Percentiles rank a stretch among this genome's conserved stretches.
phyloP scores from a whole-genome alignment of 768 basidiomycete genomes.

The Rhodotorula diobovata region DNA sequence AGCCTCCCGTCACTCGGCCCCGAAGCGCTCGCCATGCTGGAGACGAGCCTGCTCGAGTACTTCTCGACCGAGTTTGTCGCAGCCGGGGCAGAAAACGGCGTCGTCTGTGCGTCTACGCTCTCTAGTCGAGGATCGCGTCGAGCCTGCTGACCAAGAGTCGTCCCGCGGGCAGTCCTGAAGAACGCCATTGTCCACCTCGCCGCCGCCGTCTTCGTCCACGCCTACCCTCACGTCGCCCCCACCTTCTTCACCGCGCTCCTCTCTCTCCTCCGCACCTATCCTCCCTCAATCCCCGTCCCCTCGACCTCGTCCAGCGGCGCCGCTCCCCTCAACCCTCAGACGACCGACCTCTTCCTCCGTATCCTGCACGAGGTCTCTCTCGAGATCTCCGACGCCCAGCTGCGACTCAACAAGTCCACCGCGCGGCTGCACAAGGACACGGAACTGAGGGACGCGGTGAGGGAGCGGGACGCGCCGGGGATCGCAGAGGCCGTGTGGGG shows the following conservation, averaged over 20 bases:
- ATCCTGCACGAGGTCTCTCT: constrained; percentile 90
- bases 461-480: constrained; percentile 73
- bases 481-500: constrained; percentile 84
- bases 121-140: neutral
- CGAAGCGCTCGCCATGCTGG: constrained; percentile 32
- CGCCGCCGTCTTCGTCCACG: constrained; percentile 79
- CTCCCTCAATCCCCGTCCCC: constrained; percentile 43
- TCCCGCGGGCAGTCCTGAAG: constrained; percentile 20
- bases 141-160: neutral
- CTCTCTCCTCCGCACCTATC: constrained; percentile 61
- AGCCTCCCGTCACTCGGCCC: constrained; percentile 30
- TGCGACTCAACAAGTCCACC: constrained; percentile 73
- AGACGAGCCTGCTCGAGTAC: constrained; percentile 34
- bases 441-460: constrained; percentile 79
- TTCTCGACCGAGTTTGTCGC: constrained; percentile 34
- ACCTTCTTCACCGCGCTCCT: constrained; percentile 75
- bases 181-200: constrained; percentile 69
- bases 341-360: constrained; percentile 83
- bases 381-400: constrained; percentile 92
- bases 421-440: constrained; percentile 74
- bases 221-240: constrained; percentile 80
- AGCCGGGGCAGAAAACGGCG: constrained; percentile 36
- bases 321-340: constrained; percentile 66
- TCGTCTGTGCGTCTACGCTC: constrained; percentile 34
- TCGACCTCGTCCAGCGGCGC: constrained; percentile 56